Evolutionary conservation across 257 asterid species (phyloP).

Genomic region (Nicotiana tomentosiformis): DNA sequence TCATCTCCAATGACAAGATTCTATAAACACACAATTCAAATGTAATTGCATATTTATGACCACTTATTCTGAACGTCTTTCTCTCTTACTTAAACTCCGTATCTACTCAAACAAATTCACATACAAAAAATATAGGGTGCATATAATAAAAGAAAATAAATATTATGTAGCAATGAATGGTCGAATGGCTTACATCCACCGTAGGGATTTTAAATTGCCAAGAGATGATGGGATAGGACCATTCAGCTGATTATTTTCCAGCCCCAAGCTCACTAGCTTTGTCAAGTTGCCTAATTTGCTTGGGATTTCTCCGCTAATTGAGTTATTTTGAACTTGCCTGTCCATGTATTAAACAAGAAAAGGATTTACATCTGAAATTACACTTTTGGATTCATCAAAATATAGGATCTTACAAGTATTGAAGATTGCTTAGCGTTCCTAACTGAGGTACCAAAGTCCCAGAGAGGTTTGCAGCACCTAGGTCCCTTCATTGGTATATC

Average conservation of each 20-base stretch:
- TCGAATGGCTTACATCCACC: conserved; percentile 22
- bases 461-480: conserved; percentile 29
- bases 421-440: conserved; percentile 30
- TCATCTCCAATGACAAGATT: neutral
- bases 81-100: neutral
- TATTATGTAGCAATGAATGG: too few relatives aligned
- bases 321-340: conserved; percentile 20
- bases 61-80: neutral
- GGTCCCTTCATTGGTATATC: conserved; percentile 26
- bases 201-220: conserved; percentile 28
- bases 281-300: conserved; percentile 30
- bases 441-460: conserved; percentile 34
- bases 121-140: too few relatives aligned
- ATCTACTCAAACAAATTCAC: too few relatives aligned
- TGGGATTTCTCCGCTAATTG: conserved; percentile 36
- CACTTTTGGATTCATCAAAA: neutral
- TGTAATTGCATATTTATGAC: too few relatives aligned
- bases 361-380: neutral
- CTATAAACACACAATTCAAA: neutral
- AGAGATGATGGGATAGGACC: conserved; percentile 39
- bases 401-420: conserved; percentile 29
- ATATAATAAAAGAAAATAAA: too few relatives aligned
- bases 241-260: conserved; percentile 17
- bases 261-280: conserved; percentile 23
- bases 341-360: neutral